Conservation (phyloP, 257 asterid genomes). For the Vinca minor region DNA sequence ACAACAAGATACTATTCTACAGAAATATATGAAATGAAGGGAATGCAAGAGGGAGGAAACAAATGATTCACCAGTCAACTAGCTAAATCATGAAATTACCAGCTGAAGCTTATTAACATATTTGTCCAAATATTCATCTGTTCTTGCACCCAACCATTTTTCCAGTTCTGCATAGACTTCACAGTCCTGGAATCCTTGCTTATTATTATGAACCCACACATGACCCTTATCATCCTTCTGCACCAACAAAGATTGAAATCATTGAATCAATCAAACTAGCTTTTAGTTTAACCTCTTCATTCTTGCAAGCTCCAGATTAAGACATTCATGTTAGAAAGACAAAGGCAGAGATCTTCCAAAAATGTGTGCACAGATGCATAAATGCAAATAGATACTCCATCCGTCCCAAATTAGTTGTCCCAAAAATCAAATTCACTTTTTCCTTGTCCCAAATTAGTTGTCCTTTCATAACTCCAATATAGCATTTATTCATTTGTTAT, state of each 20-base stretch:
- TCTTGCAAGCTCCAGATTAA: neutral
- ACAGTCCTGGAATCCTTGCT: conserved; percentile 83
- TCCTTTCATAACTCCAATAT: too few relatives aligned
- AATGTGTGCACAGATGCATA: neutral
- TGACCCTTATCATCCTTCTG: conserved; percentile 52
- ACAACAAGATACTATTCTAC: neutral
- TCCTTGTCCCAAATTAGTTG: too few relatives aligned
- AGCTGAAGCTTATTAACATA: conserved; percentile 49
- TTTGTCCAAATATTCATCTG: conserved; percentile 53
- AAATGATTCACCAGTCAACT: neutral
- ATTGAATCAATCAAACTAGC: neutral
- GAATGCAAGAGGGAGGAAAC: neutral
- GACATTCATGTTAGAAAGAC: neutral
- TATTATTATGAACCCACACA: conserved; percentile 77
- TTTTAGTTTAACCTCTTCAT: neutral
- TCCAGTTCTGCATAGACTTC: conserved; percentile 73
- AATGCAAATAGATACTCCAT: neutral
- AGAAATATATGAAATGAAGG: neutral
- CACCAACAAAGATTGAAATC: conserved; percentile 12
- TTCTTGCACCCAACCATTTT: conserved; percentile 58
- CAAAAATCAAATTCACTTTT: too few relatives aligned
- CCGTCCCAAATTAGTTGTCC: too few relatives aligned
- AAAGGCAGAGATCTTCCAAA: neutral
- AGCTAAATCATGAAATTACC: conserved; percentile 36
- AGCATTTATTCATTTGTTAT: too few relatives aligned